Evolutionary conservation across 148 eudicot genomes (phyloP).

Genomic region (Camellia granthamiana): DNA sequence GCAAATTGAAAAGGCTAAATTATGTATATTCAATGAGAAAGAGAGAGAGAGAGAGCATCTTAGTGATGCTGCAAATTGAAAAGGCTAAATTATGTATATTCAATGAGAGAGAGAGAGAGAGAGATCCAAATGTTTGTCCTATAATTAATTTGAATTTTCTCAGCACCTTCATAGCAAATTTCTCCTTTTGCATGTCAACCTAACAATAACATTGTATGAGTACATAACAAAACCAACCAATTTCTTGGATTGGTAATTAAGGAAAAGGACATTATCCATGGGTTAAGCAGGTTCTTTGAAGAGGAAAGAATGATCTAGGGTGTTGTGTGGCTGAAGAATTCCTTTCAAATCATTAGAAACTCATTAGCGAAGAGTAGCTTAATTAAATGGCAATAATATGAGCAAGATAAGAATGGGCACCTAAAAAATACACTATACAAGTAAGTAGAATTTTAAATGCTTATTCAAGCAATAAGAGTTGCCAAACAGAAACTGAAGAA

Average conservation of each 20-base stretch:
- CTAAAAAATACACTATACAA: no score
- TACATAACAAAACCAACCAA: neutral
- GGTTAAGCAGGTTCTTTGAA: neutral
- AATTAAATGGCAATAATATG: no score
- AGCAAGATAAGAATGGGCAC: no score
- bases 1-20: conserved; percentile 3
- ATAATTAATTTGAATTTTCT: no score
- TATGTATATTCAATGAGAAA: neutral
- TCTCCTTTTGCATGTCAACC: no score
- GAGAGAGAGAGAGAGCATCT: neutral
- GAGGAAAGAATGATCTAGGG: neutral
- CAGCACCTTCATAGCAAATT: no score
- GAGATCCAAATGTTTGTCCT: no score
- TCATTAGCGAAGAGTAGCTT: neutral
- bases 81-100: neutral
- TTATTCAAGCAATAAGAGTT: no score
- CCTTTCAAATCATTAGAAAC: neutral
- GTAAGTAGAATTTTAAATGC: no score
- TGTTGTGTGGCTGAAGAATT: neutral
- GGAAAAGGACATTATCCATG: neutral
- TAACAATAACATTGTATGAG: no score
- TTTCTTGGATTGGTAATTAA: neutral
- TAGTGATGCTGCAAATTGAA: conserved; percentile 19
- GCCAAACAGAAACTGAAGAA: no score
- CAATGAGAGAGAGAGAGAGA: neutral